A percentile compares a stretch with the other conserved stretches of the same genome.
These are phyloP conservation scores for Carex arenaria DNA, from an alignment of 202 grass and related monocot species.

Conservation along the genomic window DNA sequence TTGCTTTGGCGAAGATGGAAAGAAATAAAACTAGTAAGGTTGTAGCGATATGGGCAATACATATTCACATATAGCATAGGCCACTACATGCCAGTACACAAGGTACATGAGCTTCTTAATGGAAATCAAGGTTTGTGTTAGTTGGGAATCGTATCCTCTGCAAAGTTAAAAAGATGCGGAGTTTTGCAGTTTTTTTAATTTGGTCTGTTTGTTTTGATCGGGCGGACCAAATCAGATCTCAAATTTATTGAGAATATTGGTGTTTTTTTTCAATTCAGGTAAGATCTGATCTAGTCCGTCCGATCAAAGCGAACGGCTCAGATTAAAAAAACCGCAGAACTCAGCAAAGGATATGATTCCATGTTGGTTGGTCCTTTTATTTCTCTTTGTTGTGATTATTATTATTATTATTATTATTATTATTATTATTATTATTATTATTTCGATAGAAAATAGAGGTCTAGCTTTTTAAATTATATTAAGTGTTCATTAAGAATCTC, in stretches of 20 bases:
- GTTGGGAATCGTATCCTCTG: background rate
- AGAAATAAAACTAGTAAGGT: background rate
- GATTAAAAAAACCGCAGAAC: too few relatives aligned
- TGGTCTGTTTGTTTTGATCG: too few relatives aligned
- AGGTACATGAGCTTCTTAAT: slow-evolving; percentile 2
- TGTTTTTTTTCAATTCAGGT: too few relatives aligned
- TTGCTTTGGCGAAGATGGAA: slow-evolving; percentile 1
- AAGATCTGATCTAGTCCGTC: too few relatives aligned
- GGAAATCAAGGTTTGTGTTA: background rate
- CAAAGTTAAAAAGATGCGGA: too few relatives aligned
- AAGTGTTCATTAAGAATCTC: background rate
- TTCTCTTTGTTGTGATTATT: background rate
- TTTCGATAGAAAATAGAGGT: too few relatives aligned
- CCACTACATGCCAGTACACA: slow-evolving; percentile 1
- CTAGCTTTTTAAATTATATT: background rate
- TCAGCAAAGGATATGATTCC: too few relatives aligned
- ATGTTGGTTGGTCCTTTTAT: background rate
- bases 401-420: background rate
- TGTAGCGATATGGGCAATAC: background rate
- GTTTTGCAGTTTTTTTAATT: too few relatives aligned
- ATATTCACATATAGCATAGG: background rate
- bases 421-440: background rate
- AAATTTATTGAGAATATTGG: too few relatives aligned
- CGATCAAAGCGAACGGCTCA: too few relatives aligned
- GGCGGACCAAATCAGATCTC: too few relatives aligned